Conservation (phyloP, 345 rosid genomes). For the Citrus trifoliata region DNA sequence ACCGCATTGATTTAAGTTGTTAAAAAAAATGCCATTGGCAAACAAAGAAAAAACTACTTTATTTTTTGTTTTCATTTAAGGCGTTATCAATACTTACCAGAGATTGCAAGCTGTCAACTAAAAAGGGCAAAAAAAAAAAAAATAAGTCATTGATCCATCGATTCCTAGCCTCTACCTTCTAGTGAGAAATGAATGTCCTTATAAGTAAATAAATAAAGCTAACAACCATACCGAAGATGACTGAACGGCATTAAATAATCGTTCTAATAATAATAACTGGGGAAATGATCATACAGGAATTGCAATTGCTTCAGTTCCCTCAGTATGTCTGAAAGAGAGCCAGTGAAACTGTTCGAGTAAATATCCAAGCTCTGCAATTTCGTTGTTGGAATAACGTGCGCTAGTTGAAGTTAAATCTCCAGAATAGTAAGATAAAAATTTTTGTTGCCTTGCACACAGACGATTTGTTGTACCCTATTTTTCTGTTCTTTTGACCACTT, state of each 20-base stretch:
- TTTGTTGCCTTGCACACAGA: too few relatives aligned
- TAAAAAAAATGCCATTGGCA: slow-evolving; percentile 67
- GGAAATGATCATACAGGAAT: slow-evolving; percentile 29
- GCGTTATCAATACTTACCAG: not conserved
- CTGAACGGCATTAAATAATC: not conserved
- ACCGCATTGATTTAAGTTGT: slow-evolving; percentile 81
- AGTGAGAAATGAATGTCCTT: not conserved
- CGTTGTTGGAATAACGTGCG: too few relatives aligned
- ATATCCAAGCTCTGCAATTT: slow-evolving; percentile 47
- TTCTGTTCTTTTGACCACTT: too few relatives aligned
- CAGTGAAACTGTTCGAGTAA: slow-evolving; percentile 32
- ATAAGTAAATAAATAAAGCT: not conserved
- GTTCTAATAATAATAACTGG: not conserved
- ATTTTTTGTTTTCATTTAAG: not conserved
- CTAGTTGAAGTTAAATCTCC: too few relatives aligned
- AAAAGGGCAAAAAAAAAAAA: not conserved
- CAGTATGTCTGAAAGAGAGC: slow-evolving; percentile 34
- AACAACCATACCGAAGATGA: not conserved
- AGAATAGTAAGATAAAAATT: too few relatives aligned
- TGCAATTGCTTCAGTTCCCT: slow-evolving; percentile 30
- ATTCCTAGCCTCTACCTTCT: too few relatives aligned
- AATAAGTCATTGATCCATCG: not conserved
- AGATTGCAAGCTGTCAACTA: not conserved
- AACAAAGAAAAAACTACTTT: not conserved
- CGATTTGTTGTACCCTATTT: too few relatives aligned